Conservation (phyloP, 495 filamentous ascomycete genomes). For the Friedmanniomyces simplex region DNA sequence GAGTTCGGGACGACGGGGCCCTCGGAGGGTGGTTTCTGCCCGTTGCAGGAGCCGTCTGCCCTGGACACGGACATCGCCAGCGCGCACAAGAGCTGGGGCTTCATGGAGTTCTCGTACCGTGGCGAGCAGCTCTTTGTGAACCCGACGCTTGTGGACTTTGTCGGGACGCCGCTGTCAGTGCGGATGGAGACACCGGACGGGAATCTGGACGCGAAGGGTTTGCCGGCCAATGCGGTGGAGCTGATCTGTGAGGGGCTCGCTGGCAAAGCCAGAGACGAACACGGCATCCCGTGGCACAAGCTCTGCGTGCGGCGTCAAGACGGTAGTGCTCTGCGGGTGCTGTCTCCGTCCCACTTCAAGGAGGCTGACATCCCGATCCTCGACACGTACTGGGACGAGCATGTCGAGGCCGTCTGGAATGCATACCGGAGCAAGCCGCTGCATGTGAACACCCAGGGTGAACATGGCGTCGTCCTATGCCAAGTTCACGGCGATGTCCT, state of each 20-base stretch:
- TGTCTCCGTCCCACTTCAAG: neutral
- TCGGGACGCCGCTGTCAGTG: neutral
- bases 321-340: neutral
- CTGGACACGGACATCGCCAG: neutral
- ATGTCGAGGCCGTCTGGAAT: constrained; percentile 34
- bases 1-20: neutral
- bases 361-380: constrained; percentile 21
- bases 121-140: neutral
- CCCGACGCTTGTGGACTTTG: neutral
- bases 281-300: neutral
- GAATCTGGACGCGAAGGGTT: neutral
- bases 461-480: constrained; percentile 32
- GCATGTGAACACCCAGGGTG: constrained; percentile 31
- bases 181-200: neutral
- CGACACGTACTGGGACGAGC: constrained; percentile 28
- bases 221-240: neutral
- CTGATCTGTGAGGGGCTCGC: neutral
- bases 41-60: neutral
- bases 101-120: neutral
- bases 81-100: neutral
- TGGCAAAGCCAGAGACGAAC: neutral
- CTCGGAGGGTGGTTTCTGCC: neutral
- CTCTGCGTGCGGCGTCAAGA: neutral
- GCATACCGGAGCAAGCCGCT: constrained; percentile 30
- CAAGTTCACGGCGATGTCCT: constrained; percentile 27